Conservation (phyloP, 768 basidiomycete species). For the Agrocybe praecox region DNA sequence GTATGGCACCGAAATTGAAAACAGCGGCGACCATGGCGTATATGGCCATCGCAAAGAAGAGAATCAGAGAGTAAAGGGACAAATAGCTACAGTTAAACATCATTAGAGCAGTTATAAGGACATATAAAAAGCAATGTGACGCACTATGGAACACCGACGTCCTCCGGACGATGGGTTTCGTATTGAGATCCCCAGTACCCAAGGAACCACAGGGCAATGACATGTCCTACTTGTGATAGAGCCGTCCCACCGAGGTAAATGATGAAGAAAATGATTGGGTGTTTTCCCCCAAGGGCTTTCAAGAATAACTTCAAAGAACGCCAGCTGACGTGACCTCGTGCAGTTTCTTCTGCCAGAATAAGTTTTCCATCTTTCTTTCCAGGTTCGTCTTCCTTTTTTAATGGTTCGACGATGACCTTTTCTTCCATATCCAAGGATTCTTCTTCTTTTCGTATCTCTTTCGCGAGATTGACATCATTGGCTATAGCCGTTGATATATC, state of each 20-base stretch:
- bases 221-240: constrained; percentile 22
- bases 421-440: constrained; percentile 24
- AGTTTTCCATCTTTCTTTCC: constrained; percentile 47
- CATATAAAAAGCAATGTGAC: constrained; percentile 15
- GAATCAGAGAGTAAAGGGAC: neutral
- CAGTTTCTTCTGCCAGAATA: constrained; percentile 63
- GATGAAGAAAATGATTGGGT: constrained; percentile 34
- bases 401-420: constrained; percentile 9
- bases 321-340: constrained; percentile 30
- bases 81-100: neutral
- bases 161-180: constrained; percentile 28
- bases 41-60: neutral
- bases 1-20: constrained; percentile 30
- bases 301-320: constrained; percentile 36
- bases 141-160: constrained; percentile 36
- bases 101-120: neutral
- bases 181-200: constrained; percentile 51
- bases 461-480: constrained; percentile 25
- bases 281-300: constrained; percentile 32
- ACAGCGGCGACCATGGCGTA: neutral
- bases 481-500: constrained; percentile 41
- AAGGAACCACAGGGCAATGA: constrained; percentile 42
- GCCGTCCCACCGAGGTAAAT: constrained; percentile 24
- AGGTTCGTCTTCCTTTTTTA: constrained; percentile 7
- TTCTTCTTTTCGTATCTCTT: constrained; percentile 28